A percentile compares a stretch with the other conserved stretches of the same genome.
Conservation (phyloP, 163 green algal genomes). For the Prototheca stagnorum region DNA sequence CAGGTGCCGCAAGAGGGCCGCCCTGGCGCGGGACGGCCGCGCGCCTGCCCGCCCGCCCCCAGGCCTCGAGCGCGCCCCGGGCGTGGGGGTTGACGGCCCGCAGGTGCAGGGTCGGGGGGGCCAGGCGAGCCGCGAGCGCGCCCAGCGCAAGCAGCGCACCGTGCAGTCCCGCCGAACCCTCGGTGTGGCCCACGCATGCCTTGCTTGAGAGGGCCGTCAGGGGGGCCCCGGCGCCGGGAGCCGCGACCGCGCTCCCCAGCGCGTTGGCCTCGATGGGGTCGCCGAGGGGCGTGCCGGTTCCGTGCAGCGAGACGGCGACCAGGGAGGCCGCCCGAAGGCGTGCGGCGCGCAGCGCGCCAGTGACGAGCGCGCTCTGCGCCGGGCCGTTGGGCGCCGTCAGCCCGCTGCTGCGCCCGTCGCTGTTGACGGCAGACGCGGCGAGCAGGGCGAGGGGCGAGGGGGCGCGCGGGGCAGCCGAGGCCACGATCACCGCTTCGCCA, state of each 20-base stretch:
- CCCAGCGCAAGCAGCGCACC: slow-evolving; percentile 5
- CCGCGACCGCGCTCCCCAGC: not conserved
- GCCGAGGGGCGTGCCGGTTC: too few relatives aligned
- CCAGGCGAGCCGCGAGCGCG: not conserved
- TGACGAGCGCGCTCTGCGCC: slow-evolving; percentile 43
- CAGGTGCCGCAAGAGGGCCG: too few relatives aligned
- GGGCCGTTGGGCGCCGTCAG: slow-evolving; percentile 35
- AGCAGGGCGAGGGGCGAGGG: too few relatives aligned
- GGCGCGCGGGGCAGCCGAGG: too few relatives aligned
- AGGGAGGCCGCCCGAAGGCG: slow-evolving; percentile 2
- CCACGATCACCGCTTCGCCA: slow-evolving; percentile 16
- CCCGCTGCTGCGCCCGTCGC: slow-evolving; percentile 59
- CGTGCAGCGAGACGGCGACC: slow-evolving; percentile 27
- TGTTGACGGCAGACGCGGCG: slow-evolving; percentile 42
- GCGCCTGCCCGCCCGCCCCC: not conserved
- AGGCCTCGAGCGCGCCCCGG: not conserved
- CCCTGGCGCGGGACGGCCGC: not conserved
- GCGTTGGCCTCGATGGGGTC: slow-evolving; percentile 44
- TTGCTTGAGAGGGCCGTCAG: slow-evolving; percentile 30
- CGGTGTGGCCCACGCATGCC: slow-evolving; percentile 26
- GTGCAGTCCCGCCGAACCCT: slow-evolving; percentile 16
- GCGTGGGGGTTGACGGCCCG: slow-evolving; percentile 22
- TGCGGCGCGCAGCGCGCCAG: slow-evolving; percentile 22
- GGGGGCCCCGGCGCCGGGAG: not conserved
- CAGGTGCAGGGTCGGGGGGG: slow-evolving; percentile 23